A percentile compares a stretch with the other conserved stretches of the same genome.
Conservation (phyloP, 1,139 yeast species). For the Scheffersomyces cryptocercus region DNA sequence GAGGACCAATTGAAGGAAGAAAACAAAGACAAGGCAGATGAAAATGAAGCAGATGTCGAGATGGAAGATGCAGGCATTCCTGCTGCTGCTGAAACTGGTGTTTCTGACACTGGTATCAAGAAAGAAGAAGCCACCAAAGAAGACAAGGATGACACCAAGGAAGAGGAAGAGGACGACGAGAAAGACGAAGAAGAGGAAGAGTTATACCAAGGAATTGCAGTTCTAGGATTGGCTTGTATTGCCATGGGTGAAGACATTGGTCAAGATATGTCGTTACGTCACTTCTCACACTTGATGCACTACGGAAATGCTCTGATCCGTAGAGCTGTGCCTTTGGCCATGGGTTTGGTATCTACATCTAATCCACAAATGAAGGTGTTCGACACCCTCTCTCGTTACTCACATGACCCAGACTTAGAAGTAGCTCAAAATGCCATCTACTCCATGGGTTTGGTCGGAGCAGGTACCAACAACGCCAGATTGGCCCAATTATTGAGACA, state of each 20-base stretch:
- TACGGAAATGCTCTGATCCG: conserved; percentile 92
- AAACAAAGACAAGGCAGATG: conserved; percentile 9
- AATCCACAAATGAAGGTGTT: conserved; percentile 97
- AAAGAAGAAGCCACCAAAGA: conserved; percentile 24
- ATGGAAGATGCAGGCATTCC: conserved; percentile 33
- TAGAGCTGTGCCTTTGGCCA: conserved; percentile 95
- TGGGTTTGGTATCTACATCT: conserved; percentile 92
- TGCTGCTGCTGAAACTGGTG: conserved; percentile 19
- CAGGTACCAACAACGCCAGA: conserved; percentile 98
- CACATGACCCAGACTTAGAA: conserved; percentile 93
- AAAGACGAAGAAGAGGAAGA: conserved; percentile 54
- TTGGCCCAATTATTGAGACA: conserved; percentile 94
- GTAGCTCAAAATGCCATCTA: conserved; percentile 95
- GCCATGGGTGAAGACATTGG: conserved; percentile 99
- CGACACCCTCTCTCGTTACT: conserved; percentile 92
- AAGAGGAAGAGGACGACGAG: conserved; percentile 27
- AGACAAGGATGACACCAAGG: conserved; percentile 27
- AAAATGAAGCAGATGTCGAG: conserved; percentile 17
- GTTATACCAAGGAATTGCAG: conserved; percentile 84
- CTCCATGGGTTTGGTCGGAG: conserved; percentile 97
- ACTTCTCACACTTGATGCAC: conserved; percentile 96
- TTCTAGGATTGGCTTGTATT: conserved; percentile 88
- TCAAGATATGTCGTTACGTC: conserved; percentile 95
- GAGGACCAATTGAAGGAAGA: conserved; percentile 30
- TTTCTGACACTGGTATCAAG: conserved; percentile 10